A percentile compares a stretch with the other conserved stretches of the same genome.
Evolutionary conservation across 116 monocot genomes (phyloP).

Genomic region (Posidonia oceanica): DNA sequence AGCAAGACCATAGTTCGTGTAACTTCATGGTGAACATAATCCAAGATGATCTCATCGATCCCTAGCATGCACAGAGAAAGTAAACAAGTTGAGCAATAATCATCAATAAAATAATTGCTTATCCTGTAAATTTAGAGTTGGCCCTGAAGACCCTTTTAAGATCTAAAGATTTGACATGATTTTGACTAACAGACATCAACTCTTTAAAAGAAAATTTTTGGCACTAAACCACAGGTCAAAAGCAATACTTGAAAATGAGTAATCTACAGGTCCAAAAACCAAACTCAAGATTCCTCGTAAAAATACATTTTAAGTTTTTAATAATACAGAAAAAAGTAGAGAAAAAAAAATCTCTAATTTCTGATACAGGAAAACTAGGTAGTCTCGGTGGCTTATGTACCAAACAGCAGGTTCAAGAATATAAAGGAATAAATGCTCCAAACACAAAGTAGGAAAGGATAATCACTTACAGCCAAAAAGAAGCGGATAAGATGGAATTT

Average conservation of each 20-base stretch:
- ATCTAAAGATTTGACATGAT: too few relatives aligned
- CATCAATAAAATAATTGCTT: neutral
- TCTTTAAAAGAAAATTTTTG: too few relatives aligned
- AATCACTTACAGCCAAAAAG: conserved; percentile 10
- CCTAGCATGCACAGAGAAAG: neutral
- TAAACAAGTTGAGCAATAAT: neutral
- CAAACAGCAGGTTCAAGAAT: neutral
- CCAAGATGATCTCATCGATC: conserved; percentile 13
- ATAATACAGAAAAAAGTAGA: too few relatives aligned
- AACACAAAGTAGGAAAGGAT: neutral
- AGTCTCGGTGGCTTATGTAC: neutral
- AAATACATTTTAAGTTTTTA: too few relatives aligned
- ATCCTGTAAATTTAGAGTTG: neutral
- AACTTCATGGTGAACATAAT: conserved; percentile 13
- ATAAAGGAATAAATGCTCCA: neutral
- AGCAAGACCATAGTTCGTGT: conserved; percentile 8
- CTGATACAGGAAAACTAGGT: neutral
- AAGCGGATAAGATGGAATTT: conserved; percentile 5
- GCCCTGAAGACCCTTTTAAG: neutral
- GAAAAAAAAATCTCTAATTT: neutral
- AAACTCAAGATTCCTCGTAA: too few relatives aligned
- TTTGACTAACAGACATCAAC: too few relatives aligned
- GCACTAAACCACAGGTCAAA: too few relatives aligned
- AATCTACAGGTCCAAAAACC: too few relatives aligned
- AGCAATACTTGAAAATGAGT: too few relatives aligned